Evolutionary conservation across 2,329 filamentous ascomycete species (phyloP).

Genomic region (Aspergillus amoenus): DNA sequence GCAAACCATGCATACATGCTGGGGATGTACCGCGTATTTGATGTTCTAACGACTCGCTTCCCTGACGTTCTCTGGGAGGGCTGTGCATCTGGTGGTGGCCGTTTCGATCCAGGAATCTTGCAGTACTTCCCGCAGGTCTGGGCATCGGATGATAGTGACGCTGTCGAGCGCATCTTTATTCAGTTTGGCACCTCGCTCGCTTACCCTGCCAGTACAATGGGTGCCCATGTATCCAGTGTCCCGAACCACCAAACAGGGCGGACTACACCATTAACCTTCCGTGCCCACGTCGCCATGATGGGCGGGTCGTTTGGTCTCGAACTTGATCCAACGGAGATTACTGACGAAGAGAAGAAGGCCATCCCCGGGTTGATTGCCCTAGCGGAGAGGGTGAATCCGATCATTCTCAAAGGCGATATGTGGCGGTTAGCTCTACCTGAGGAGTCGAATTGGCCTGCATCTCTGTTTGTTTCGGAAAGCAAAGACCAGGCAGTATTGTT

Average conservation of each 20-base stretch:
- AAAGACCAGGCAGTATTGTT: conserved; percentile 55
- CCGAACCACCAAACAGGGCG: conserved; percentile 60
- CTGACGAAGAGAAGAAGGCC: conserved; percentile 42
- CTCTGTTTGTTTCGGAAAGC: conserved; percentile 58
- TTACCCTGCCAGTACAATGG: conserved; percentile 64
- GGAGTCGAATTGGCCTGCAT: conserved; percentile 62
- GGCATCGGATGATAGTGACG: conserved; percentile 67
- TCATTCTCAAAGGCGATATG: conserved; percentile 59
- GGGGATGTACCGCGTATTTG: conserved; percentile 63
- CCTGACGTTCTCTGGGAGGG: conserved; percentile 66
- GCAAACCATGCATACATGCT: conserved; percentile 62
- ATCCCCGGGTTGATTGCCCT: conserved; percentile 56
- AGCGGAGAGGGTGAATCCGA: conserved; percentile 58
- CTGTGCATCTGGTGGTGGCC: conserved; percentile 64
- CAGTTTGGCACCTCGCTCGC: conserved; percentile 64
- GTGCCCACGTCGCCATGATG: conserved; percentile 67
- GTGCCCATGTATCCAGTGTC: conserved; percentile 61
- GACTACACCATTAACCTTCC: conserved; percentile 58
- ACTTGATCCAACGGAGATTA: conserved; percentile 51
- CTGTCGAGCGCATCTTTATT: conserved; percentile 59
- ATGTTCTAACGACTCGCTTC: conserved; percentile 59
- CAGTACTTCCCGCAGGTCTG: conserved; percentile 67
- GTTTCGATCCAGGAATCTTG: conserved; percentile 63
- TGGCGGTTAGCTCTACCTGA: conserved; percentile 61
- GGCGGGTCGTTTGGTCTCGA: conserved; percentile 67